A percentile compares a stretch with the other conserved stretches of the same genome.
These are phyloP conservation scores for Euphrasia confusa DNA, from an alignment of 257 asterid genomes.

Conservation along the genomic window DNA sequence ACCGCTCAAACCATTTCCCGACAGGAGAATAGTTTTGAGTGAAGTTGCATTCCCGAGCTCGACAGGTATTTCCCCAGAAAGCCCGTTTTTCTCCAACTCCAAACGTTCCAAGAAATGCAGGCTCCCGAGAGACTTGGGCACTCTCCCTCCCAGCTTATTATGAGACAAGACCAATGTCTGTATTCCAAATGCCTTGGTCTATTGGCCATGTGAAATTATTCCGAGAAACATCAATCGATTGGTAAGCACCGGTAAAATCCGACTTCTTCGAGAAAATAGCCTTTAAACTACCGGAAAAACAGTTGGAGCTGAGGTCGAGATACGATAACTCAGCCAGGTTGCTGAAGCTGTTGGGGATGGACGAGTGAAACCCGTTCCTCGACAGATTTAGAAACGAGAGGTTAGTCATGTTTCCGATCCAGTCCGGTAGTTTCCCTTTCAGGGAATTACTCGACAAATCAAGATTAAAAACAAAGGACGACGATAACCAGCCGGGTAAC, in stretches of 20 bases:
- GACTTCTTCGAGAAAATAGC: constrained; percentile 34
- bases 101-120: constrained; percentile 27
- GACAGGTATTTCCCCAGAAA: constrained; percentile 47
- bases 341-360: constrained; percentile 45
- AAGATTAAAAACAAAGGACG: constrained; percentile 40
- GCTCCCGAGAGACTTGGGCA: constrained; percentile 55
- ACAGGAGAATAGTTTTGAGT: constrained; percentile 37
- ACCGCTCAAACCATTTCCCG: constrained; percentile 49
- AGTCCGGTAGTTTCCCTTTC: constrained; percentile 47
- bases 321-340: constrained; percentile 40
- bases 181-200: constrained; percentile 35
- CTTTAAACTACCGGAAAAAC: constrained; percentile 38
- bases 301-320: constrained; percentile 65
- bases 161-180: constrained; percentile 43
- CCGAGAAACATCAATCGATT: constrained; percentile 47
- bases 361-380: constrained; percentile 40
- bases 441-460: constrained; percentile 58
- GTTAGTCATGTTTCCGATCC: constrained; percentile 56
- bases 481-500: constrained; percentile 51
- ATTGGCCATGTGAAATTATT: constrained; percentile 44
- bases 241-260: constrained; percentile 39
- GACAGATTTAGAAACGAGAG: constrained; percentile 54
- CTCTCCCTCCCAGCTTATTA: constrained; percentile 43
- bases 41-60: constrained; percentile 39
- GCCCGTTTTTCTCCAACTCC: constrained; percentile 31